phyloP scores from a whole-genome alignment of 805 yeast genomes.

The Lachancea sp. region DNA sequence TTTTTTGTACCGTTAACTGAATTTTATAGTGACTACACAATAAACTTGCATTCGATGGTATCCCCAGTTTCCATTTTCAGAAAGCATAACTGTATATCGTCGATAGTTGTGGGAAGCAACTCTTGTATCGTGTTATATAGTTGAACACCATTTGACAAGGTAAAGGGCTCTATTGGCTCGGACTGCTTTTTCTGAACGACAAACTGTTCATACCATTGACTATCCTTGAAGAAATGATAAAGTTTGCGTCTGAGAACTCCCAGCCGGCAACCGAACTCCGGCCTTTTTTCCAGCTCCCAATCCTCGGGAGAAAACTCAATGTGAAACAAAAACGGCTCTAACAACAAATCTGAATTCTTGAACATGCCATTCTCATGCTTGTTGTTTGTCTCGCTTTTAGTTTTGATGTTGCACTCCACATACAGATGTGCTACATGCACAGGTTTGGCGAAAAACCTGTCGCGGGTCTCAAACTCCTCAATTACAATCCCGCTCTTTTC shows the following conservation, averaged over 20 bases:
- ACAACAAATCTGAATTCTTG: slow-evolving; percentile 17
- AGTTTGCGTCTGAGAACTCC: slow-evolving; percentile 53
- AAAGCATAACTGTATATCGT: slow-evolving; percentile 44
- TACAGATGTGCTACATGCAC: slow-evolving; percentile 74
- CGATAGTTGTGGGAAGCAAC: slow-evolving; percentile 29
- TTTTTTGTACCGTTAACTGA: neutral
- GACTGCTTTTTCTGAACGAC: slow-evolving; percentile 5
- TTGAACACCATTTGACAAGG: slow-evolving; percentile 32
- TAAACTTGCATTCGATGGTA: slow-evolving; percentile 34
- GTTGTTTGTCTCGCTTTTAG: slow-evolving; percentile 9
- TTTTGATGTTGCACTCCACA: slow-evolving; percentile 42
- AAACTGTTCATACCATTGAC: slow-evolving; percentile 28
- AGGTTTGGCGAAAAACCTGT: slow-evolving; percentile 64
- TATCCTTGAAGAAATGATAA: slow-evolving; percentile 48
- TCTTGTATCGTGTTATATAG: slow-evolving; percentile 33
- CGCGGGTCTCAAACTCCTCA: slow-evolving; percentile 41
- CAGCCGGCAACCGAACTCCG: slow-evolving; percentile 65
- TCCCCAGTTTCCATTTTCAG: slow-evolving; percentile 51
- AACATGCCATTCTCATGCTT: slow-evolving; percentile 9
- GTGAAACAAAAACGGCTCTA: slow-evolving; percentile 48
- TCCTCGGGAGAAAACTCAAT: slow-evolving; percentile 81
- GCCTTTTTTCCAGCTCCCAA: slow-evolving; percentile 50
- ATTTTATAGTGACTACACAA: slow-evolving; percentile 17
- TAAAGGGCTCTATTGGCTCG: slow-evolving; percentile 19
- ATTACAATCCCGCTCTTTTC: slow-evolving; percentile 30